Evolutionary conservation across 768 basidiomycete species (phyloP), one percentile per base, ranked within the genome.

Genomic region (Macrolepiota dolichaula): DNA sequence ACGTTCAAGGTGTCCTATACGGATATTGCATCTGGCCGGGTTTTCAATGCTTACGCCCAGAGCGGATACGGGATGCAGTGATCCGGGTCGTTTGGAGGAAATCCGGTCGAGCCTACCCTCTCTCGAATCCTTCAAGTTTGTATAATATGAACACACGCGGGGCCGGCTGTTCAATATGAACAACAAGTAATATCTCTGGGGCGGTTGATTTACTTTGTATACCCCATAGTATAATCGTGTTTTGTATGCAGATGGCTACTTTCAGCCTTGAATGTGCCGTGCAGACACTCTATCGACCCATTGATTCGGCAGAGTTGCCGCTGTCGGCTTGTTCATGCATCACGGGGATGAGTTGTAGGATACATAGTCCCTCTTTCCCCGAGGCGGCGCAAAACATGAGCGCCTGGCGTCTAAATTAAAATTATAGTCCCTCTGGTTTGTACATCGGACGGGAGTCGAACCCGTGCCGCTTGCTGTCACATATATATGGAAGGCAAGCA

Each of bases 361-460:
- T 3, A 32, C 29, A 32, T 32, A 7, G 29, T 32, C 7, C 7
- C 29, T 32, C 29, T 32, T 32, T 7, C 29, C 29, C 29, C 29
- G 29, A 32, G 29, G 29, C 29, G 7, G 29, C 29, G 29, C 7
- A 7, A 32, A 32, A 3, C 29, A 3, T 32, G 29, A 32, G 29
- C n/a, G n/a, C 29, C 29, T 32, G 7, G 29, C 29, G 7, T 32
- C 29, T 32, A 7, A 32, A 32, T 7, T 7, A 32, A 32, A 32
- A 32, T n/a, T n/a, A n/a, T n/a, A 22, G 9, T 44, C 19, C 42
- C 17, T 17, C 6, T 17, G 29, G 3, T 32, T 7, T 19, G 4
- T 54, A 54, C 32, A 54, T 36, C 52, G 6, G n/a, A 37, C 52
- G 52, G 52, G 52, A 54, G 52, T 54, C 22, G 52, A 54, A 54